A percentile compares a stretch with the other conserved stretches of the same genome.
Evolutionary conservation across 2,329 filamentous ascomycete genomes (phyloP).

Genomic region (Sclerotinia glacialis): DNA sequence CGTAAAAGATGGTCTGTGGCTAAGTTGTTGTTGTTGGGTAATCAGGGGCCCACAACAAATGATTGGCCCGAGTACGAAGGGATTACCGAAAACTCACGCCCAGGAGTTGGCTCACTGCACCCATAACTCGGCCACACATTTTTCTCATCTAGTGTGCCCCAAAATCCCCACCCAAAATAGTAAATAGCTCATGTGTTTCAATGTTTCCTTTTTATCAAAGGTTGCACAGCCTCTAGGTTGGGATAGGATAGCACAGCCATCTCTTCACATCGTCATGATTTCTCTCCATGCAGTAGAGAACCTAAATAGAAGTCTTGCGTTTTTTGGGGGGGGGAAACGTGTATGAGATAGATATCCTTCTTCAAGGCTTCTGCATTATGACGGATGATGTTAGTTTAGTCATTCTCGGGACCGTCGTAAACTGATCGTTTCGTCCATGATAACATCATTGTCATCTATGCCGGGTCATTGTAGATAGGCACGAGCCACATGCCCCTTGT

Average conservation of each 20-base stretch:
- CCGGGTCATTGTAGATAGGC: constrained; percentile 7
- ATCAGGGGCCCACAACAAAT: background rate
- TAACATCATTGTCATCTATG: background rate
- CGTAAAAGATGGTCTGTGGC: constrained; percentile 4
- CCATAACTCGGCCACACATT: constrained; percentile 9
- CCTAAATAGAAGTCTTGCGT: background rate
- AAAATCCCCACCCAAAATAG: constrained; percentile 7
- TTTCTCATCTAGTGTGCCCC: background rate
- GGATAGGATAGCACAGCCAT: constrained; percentile 16
- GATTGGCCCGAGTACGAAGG: constrained; percentile 21
- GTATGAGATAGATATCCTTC: background rate
- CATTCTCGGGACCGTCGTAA: background rate
- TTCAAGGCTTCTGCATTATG: background rate
- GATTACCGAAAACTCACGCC: background rate
- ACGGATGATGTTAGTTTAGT: background rate
- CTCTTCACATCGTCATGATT: constrained; percentile 14
- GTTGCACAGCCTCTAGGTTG: constrained; percentile 9
- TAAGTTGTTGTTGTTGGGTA: background rate
- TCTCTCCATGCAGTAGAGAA: background rate
- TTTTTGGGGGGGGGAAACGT: background rate
- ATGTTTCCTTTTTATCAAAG: background rate
- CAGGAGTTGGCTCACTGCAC: constrained; percentile 20
- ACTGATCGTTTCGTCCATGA: background rate
- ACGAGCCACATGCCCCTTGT: constrained; percentile 12
- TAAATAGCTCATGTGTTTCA: no score